A percentile compares a stretch with the other conserved stretches of the same genome.
Evolutionary conservation across 495 filamentous ascomycete genomes (phyloP).

Genomic region (Paragyromitra xinjiangensis): DNA sequence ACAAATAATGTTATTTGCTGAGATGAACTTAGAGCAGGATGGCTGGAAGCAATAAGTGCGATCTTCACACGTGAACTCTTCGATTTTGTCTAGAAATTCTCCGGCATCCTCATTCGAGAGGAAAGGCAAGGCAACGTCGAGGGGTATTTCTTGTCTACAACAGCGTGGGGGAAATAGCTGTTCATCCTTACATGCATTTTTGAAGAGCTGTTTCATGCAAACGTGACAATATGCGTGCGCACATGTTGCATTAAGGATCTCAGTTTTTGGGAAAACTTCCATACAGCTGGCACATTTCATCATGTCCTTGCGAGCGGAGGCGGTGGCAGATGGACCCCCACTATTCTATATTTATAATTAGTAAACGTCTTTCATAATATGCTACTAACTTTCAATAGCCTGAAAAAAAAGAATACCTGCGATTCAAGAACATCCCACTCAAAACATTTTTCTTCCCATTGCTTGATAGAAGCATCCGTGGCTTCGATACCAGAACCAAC

Average conservation of each 20-base stretch:
- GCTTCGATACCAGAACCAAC: constrained; percentile 24
- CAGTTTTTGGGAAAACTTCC: constrained; percentile 24
- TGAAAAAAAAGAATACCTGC: constrained; percentile 10
- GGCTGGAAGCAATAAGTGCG: constrained; percentile 61
- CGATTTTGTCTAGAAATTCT: constrained; percentile 58
- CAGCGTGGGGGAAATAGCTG: constrained; percentile 62
- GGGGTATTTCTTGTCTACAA: constrained; percentile 59
- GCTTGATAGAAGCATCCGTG: constrained; percentile 18
- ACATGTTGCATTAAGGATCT: constrained; percentile 23
- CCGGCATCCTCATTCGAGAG: constrained; percentile 52
- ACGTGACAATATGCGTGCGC: constrained; percentile 44
- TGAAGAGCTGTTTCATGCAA: constrained; percentile 50
- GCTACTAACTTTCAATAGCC: background rate
- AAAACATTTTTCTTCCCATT: constrained; percentile 6
- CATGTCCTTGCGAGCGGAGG: background rate
- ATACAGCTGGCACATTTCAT: constrained; percentile 38
- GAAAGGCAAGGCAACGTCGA: constrained; percentile 53
- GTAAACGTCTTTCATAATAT: background rate
- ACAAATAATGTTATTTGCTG: constrained; percentile 47
- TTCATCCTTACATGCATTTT: constrained; percentile 46
- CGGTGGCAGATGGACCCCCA: constrained; percentile 23
- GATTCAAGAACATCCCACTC: constrained; percentile 34
- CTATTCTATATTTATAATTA: constrained; percentile 9
- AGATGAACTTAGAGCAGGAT: constrained; percentile 61
- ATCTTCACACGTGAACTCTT: constrained; percentile 60